These are phyloP conservation scores for Lunularia cruciata DNA, from an alignment of 225 moss, liverwort and hornwort species.

Conservation along the genomic window DNA sequence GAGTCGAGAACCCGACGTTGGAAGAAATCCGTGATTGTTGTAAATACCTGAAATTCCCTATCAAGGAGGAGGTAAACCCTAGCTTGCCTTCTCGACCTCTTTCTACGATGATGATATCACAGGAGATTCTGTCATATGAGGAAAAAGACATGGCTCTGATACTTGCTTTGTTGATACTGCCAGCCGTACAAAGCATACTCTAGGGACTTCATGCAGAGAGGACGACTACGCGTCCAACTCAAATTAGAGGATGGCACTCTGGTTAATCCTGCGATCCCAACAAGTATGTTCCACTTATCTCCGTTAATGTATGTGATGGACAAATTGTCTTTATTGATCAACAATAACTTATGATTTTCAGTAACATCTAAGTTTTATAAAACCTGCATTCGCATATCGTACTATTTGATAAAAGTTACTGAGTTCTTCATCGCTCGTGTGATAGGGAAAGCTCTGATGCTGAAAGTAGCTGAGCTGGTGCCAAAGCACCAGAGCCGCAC, in stretches of 20 bases:
- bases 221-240: constrained; percentile 79
- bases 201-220: constrained; percentile 88
- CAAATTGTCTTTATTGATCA: too few species aligned
- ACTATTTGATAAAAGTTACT: not conserved
- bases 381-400: not conserved
- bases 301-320: not conserved
- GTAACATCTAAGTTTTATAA: too few species aligned
- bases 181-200: constrained; percentile 81
- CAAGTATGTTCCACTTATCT: constrained; percentile 46
- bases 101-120: too few species aligned
- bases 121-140: not conserved
- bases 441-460: constrained; percentile 65
- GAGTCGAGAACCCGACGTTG: constrained; percentile 71
- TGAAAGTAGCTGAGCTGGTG: constrained; percentile 78
- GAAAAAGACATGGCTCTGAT: not conserved
- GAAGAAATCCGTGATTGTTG: constrained; percentile 76
- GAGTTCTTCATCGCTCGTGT: not conserved
- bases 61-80: constrained; percentile 55
- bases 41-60: constrained; percentile 67
- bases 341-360: not conserved
- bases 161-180: not conserved
- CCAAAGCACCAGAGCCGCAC: constrained; percentile 49
- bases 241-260: constrained; percentile 71
- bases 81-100: not conserved
- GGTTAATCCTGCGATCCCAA: constrained; percentile 54